phyloP scores from a whole-genome alignment of 225 moss, liverwort and hornwort genomes.

The Asterella californica region DNA sequence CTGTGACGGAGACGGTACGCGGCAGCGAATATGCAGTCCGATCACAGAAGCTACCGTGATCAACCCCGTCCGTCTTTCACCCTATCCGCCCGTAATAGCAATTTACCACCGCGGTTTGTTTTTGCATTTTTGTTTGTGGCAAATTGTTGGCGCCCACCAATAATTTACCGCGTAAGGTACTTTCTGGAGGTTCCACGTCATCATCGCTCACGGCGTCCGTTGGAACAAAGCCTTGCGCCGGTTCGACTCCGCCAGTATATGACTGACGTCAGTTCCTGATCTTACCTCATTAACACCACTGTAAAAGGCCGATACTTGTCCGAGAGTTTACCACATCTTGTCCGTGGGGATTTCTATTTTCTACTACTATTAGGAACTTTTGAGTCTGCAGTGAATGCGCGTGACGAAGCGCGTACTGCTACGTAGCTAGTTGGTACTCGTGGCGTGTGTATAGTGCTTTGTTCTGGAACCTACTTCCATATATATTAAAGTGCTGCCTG shows the following conservation, averaged over 20 bases:
- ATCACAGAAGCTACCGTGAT: neutral
- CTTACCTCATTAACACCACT: too few species aligned
- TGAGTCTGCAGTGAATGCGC: too few species aligned
- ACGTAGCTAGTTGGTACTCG: too few species aligned
- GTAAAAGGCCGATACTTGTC: too few species aligned
- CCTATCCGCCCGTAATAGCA: neutral
- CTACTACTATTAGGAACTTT: too few species aligned
- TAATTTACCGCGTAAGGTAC: neutral
- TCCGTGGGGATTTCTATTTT: too few species aligned
- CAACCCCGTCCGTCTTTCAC: neutral
- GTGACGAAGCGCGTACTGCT: too few species aligned
- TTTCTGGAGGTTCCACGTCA: neutral
- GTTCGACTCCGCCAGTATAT: neutral
- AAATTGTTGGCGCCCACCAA: neutral
- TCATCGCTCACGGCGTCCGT: neutral
- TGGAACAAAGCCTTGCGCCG: constrained; percentile 1
- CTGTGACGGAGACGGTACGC: neutral
- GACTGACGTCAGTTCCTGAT: too few species aligned
- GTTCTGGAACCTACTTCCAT: too few species aligned
- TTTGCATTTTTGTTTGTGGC: neutral
- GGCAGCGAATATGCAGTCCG: neutral
- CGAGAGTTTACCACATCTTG: too few species aligned
- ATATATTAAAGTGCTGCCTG: too few species aligned
- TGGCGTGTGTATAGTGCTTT: too few species aligned
- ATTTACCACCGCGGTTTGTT: neutral